Evolutionary conservation across 2,329 filamentous ascomycete genomes (phyloP).

Genomic region (Calcarisporium arbuscula): DNA sequence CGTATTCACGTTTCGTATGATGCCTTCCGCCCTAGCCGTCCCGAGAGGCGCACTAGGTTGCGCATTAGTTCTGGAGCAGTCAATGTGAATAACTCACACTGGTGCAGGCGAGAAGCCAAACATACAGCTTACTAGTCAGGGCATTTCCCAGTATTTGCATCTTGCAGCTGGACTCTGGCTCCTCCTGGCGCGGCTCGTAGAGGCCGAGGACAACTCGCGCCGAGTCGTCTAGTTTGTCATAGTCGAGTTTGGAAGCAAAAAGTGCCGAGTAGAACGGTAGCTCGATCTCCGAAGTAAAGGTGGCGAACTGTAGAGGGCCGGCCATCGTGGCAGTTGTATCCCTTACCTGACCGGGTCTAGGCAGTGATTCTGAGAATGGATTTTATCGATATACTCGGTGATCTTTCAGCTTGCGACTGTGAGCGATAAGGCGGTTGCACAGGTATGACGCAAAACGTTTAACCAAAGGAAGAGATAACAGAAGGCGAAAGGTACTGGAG

Average conservation of each 20-base stretch:
- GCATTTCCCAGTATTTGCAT: constrained; percentile 89
- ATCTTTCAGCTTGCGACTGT: too few relatives aligned
- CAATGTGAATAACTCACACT: constrained; percentile 13
- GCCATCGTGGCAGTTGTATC: constrained; percentile 37
- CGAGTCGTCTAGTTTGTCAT: constrained; percentile 94
- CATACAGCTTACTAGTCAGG: constrained; percentile 75
- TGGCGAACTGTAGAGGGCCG: constrained; percentile 61
- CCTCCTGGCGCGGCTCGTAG: constrained; percentile 76
- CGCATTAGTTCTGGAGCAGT: constrained; percentile 20
- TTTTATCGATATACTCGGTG: too few relatives aligned
- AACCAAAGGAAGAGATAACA: background rate
- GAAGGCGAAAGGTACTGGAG: background rate
- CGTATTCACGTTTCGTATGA: constrained; percentile 94
- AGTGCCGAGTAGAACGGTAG: constrained; percentile 90
- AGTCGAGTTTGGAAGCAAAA: constrained; percentile 89
- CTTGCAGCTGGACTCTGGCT: constrained; percentile 70
- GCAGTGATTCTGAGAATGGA: background rate
- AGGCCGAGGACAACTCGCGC: constrained; percentile 79
- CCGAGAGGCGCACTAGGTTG: constrained; percentile 56
- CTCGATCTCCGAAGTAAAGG: constrained; percentile 91
- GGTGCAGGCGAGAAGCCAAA: constrained; percentile 17
- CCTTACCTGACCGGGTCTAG: background rate
- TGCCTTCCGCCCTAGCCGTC: constrained; percentile 79
- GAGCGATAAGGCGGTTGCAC: too few relatives aligned
- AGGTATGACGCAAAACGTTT: too few relatives aligned